phyloP scores from a whole-genome alignment of 2,329 filamentous ascomycete genomes.

The Aureobasidium uvarum region DNA sequence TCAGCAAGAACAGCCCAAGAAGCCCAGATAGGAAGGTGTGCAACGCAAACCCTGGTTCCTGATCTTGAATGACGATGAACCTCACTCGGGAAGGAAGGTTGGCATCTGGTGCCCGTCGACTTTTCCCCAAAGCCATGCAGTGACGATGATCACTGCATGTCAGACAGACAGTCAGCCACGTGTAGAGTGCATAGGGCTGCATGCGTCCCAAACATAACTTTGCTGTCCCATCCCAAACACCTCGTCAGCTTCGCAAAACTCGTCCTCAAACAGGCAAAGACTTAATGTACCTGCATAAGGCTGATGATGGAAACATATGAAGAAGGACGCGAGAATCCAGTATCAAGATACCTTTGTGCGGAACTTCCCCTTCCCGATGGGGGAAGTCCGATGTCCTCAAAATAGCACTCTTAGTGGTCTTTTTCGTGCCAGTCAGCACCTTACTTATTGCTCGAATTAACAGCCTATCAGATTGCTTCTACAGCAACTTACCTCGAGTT shows the following conservation, averaged over 20 bases:
- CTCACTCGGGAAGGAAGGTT: background rate
- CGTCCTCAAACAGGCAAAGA: background rate
- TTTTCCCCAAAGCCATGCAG: background rate
- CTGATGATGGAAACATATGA: background rate
- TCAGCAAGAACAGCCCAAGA: too few species aligned
- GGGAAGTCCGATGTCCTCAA: background rate
- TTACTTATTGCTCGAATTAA: slow-evolving; percentile 2
- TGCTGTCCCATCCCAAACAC: background rate
- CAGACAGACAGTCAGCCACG: slow-evolving; percentile 5
- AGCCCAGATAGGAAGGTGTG: background rate
- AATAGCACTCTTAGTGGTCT: slow-evolving; percentile 2
- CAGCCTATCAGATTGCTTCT: background rate
- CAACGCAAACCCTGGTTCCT: background rate
- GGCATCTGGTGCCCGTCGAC: background rate
- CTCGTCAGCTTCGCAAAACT: background rate
- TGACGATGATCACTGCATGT: slow-evolving; percentile 13
- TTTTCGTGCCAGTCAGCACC: slow-evolving; percentile 16
- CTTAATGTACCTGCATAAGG: background rate
- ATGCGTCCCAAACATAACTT: slow-evolving; percentile 6
- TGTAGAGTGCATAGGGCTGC: slow-evolving; percentile 15
- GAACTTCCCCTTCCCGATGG: background rate
- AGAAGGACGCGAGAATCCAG: background rate
- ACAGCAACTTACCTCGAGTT: background rate
- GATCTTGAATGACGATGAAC: background rate
- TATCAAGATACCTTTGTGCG: background rate